Base-by-base conservation (phyloP, 2,329 filamentous ascomycete genomes). In the Alternaria sp. region DNA sequence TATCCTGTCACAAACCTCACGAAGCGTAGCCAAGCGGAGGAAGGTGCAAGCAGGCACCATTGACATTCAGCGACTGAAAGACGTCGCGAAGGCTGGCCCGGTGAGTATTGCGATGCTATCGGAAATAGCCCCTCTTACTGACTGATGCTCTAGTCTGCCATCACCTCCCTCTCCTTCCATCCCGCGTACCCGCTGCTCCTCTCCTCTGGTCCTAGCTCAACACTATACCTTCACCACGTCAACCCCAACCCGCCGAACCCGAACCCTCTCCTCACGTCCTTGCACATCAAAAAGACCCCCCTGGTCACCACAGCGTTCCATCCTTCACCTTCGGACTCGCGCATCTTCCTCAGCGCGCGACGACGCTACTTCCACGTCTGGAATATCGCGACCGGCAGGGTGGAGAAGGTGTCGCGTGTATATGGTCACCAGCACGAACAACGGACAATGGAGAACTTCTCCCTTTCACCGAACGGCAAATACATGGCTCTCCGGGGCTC, bases 341-440 rank as follows among this genome's bases (percentile, higher is more conserved):
- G 91, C 71, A 91, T 99, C 69, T 92, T 97, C 79, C 92, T 97
- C 63, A 91, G 93, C 17, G 94, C 94, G 40, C 90, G 95, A 36
- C 89, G 96, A 53, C 90, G 90, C 67, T 98, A 93, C 83, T 97
- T 98, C 81, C 96, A 98, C 81, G 90, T 91, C 69, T 99, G 96
- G 96, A 90, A 98, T 74, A 86, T 99, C 23, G 85, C 90, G 46
- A 90, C 91, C 0, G 96, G 96, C 46, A 84, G 85, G 12, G 89
- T 99, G 52, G 91, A 95, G 73, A 97, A 97, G 81, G 87, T 97
- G 47, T 89, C 88, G 70, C 85, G 91, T 77, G 83, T 96, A 62
- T 87, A 91, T 75, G 88, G 93, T 66, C 90, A 93, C 70, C 85
- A 90, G 68, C 86, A 92, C 59, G 93, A 97, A 80, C 94, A 97